Percentiles rank a stretch among this genome's conserved stretches.
Evolutionary conservation across 805 yeast species (phyloP).

Genomic region (Teunomyces aglyptinius): DNA sequence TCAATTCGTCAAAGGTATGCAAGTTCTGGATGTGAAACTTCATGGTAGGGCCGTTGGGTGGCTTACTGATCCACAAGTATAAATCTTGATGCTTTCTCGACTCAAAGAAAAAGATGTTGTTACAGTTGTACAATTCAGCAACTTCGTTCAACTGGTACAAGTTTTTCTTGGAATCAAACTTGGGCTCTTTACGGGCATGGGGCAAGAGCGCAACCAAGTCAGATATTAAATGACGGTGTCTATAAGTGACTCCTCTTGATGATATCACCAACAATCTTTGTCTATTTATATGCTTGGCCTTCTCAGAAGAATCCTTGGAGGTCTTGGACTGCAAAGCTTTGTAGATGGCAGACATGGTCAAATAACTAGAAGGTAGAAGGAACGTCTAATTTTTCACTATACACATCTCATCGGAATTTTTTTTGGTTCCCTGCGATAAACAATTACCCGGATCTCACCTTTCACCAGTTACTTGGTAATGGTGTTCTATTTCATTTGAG

Average conservation of each 20-base stretch:
- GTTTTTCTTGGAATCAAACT: slow-evolving; percentile 89
- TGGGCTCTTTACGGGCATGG: slow-evolving; percentile 94
- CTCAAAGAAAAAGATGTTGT: slow-evolving; percentile 90
- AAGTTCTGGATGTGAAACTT: slow-evolving; percentile 92
- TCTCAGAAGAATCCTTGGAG: slow-evolving; percentile 48
- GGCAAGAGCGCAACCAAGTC: slow-evolving; percentile 82
- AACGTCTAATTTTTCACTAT: slow-evolving; percentile 2
- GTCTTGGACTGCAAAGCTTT: slow-evolving; percentile 44
- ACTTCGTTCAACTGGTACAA: slow-evolving; percentile 87
- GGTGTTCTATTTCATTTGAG: too few species aligned
- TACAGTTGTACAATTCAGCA: slow-evolving; percentile 96
- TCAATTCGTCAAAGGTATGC: slow-evolving; percentile 93
- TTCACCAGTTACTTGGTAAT: too few species aligned
- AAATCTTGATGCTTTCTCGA: slow-evolving; percentile 95
- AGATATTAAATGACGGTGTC: slow-evolving; percentile 91
- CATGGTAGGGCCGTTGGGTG: slow-evolving; percentile 96
- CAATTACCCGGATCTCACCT: slow-evolving; percentile 1
- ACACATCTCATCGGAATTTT: slow-evolving; percentile 3
- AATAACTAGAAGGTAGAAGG: not conserved
- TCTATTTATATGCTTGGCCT: slow-evolving; percentile 67
- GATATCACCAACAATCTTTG: slow-evolving; percentile 88
- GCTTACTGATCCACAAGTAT: slow-evolving; percentile 91
- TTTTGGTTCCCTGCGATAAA: not conserved
- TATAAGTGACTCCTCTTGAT: slow-evolving; percentile 90
- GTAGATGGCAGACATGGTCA: slow-evolving; percentile 43